Evolutionary conservation across 2,329 filamentous ascomycete species (phyloP).

Genomic region (Bipolaris gigantea): DNA sequence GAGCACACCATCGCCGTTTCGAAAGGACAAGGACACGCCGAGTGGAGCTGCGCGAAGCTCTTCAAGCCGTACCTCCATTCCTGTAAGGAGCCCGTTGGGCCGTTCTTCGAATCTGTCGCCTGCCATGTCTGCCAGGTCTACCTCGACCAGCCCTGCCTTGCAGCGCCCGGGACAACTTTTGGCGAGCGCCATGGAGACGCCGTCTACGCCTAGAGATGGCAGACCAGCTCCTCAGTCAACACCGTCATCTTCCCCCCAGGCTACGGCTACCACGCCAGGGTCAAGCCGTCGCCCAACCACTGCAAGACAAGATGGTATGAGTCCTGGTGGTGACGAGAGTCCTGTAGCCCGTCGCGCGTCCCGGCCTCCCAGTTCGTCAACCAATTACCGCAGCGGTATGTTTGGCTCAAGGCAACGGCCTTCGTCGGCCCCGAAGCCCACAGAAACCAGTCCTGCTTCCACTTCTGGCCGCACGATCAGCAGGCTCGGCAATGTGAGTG

Average conservation of each 20-base stretch:
- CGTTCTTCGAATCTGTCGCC: conserved; percentile 33
- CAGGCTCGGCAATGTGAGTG: conserved; percentile 29
- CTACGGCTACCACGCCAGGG: conserved; percentile 23
- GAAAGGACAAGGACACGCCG: conserved; percentile 23
- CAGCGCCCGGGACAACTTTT: conserved; percentile 30
- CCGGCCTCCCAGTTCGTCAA: conserved; percentile 36
- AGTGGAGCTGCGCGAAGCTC: conserved; percentile 29
- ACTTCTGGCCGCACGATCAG: conserved; percentile 27
- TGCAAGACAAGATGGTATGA: conserved; percentile 24
- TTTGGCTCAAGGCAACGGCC: conserved; percentile 36
- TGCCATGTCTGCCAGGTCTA: conserved; percentile 22
- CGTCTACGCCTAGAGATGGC: conserved; percentile 34
- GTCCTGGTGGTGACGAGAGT: conserved; percentile 31
- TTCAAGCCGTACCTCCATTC: conserved; percentile 37
- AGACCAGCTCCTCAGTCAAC: conserved; percentile 25
- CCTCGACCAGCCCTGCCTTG: conserved; percentile 38
- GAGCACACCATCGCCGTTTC: conserved; percentile 41
- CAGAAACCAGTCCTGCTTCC: conserved; percentile 11
- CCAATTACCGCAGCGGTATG: conserved; percentile 35
- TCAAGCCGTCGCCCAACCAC: conserved; percentile 31
- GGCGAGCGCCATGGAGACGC: conserved; percentile 37
- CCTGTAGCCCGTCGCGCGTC: conserved; percentile 31
- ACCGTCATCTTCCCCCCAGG: conserved; percentile 22
- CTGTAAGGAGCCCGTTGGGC: conserved; percentile 41
- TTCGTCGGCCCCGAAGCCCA: conserved; percentile 23